Base-by-base conservation (phyloP, 768 basidiomycete species). In the Naganishia vishniacii region DNA sequence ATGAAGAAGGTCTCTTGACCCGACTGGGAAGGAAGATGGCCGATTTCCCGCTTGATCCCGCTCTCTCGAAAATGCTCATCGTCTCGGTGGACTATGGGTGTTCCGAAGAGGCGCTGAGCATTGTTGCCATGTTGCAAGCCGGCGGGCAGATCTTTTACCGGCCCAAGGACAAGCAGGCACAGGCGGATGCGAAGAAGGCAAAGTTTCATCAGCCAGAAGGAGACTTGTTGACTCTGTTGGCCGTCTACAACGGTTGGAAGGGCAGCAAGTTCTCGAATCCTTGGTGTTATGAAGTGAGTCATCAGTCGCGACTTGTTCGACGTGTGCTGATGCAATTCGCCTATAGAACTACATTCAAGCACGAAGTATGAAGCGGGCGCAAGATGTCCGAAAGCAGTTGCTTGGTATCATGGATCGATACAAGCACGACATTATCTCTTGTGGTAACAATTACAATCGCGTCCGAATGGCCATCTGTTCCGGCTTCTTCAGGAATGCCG, bases 371-470 rank as follows among this genome's bases (percentile, higher is more conserved):
- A 83, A 91, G 63, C 83, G 93, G 6, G 95, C 94, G 5, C 93
- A 98, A 78, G 95, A 99, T 81, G 91, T 99, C 11, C 81, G 95
- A 65, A 99, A 99, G 75, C 95, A 99, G 79, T 79, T 99, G 60
- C 81, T 98, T 44, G 95, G 95, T 66, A 98, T 99, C 76, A 98
- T 99, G 95, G 95, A 99, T 76, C 83, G 95, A 85, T 97, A 98
- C 78, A 98, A 97, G 76, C 95, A 98, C 76, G 95, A 98, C 70
- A 89, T 99, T 65, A 72, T 93, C 42, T 92, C 90, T 20, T 61
- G 49, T 3, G 95, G 95, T 32, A 83, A 83, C 71, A 93, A 99
- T 75, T 97, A 85, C 79, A 98, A 94, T 74, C 83, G 83, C 18
- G 89, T 98, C 9, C 88, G 95, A 40, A 88, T 88, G 73, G 92